These are phyloP conservation scores for Populus hybrid DNA, from an alignment of 441 rosid genomes.

Conservation along the genomic window DNA sequence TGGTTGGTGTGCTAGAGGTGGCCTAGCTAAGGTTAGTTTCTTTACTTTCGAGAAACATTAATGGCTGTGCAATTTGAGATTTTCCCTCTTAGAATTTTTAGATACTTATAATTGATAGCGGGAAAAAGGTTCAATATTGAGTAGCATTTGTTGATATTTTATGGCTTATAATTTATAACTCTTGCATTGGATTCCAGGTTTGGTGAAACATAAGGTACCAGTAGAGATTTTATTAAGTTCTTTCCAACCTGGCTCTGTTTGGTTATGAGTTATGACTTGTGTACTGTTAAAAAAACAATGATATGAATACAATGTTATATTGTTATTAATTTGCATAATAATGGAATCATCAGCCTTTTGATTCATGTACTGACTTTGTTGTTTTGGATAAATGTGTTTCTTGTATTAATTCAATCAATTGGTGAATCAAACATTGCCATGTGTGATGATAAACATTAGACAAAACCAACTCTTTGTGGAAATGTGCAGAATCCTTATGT, in stretches of 20 bases:
- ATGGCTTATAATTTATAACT: neutral
- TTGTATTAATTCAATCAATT: neutral
- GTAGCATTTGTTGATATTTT: neutral
- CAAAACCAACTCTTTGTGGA: neutral
- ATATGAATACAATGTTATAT: neutral
- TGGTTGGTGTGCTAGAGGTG: constrained; percentile 56
- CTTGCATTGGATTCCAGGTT: neutral
- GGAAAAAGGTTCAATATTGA: neutral
- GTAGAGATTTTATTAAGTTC: neutral
- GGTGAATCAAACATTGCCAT: neutral
- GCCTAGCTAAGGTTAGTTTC: constrained; percentile 57
- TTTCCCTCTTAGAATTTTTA: neutral
- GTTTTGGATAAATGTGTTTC: neutral
- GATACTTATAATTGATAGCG: neutral
- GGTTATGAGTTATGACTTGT: neutral
- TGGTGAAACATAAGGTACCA: neutral
- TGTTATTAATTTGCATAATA: neutral
- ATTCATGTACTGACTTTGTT: neutral
- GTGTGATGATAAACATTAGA: neutral
- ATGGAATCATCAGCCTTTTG: neutral
- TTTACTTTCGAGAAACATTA: neutral
- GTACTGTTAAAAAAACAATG: neutral
- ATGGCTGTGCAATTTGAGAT: neutral
- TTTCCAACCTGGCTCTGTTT: neutral
- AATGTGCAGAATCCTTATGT: constrained; percentile 64